A percentile compares a stretch with the other conserved stretches of the same genome.
Conservation (phyloP, 2,329 filamentous ascomycete genomes). For the Alternaria consortialis region DNA sequence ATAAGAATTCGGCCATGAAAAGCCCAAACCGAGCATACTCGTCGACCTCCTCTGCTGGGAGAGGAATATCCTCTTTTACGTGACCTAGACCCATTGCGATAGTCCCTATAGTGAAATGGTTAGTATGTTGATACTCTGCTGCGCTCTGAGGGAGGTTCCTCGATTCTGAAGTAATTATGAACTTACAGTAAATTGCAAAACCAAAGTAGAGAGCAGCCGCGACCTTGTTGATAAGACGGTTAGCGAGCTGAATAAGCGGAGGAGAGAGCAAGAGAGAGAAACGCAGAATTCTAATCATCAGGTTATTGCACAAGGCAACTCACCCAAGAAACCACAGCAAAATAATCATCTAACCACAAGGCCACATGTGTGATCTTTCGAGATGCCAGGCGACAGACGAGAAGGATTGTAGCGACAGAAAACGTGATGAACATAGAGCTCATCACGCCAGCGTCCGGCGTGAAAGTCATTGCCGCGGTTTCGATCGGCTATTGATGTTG, state of each 20-base stretch:
- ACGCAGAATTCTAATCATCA: no score
- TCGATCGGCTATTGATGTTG: neutral
- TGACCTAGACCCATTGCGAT: neutral
- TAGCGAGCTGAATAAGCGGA: no score
- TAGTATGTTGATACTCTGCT: neutral
- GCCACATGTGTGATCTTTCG: neutral
- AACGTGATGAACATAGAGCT: neutral
- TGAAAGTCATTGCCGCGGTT: neutral
- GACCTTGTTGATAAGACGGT: neutral
- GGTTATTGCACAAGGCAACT: no score
- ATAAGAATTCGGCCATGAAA: neutral
- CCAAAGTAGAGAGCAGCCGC: neutral
- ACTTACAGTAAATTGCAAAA: neutral
- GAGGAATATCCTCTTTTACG: neutral
- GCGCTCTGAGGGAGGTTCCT: neutral
- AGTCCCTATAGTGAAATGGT: neutral
- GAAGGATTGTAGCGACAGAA: neutral
- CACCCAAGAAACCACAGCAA: neutral
- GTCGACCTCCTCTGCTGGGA: neutral
- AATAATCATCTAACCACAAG: neutral
- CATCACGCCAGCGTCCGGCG: neutral
- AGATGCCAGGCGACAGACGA: neutral
- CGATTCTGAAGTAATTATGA: rapidly evolving
- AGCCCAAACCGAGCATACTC: neutral
- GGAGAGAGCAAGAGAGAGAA: no score